phyloP scores from a whole-genome alignment of 2,329 filamentous ascomycete species.

The Parafenestella ontariensis region DNA sequence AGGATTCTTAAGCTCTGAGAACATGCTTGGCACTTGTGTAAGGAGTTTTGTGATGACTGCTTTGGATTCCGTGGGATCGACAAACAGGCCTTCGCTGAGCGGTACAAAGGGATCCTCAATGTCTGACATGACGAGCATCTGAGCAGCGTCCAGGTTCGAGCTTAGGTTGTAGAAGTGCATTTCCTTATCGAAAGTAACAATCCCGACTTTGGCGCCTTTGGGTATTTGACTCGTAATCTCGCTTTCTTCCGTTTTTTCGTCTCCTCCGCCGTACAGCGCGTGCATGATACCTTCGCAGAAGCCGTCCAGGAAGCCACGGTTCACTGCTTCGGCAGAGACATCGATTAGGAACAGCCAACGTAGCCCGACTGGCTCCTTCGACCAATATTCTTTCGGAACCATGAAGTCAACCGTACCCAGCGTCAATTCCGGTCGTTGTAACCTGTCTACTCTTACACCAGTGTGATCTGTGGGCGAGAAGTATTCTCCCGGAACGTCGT shows the following conservation, averaged over 20 bases:
- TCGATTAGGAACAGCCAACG: conserved; percentile 92
- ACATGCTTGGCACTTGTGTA: conserved; percentile 81
- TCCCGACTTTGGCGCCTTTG: conserved; percentile 84
- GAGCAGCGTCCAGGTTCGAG: conserved; percentile 79
- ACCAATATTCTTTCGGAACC: conserved; percentile 99
- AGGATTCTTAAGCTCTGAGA: conserved; percentile 85
- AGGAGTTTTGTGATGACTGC: conserved; percentile 88
- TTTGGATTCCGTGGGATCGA: conserved; percentile 91
- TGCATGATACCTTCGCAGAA: conserved; percentile 88
- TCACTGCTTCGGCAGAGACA: conserved; percentile 88
- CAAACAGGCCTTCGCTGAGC: conserved; percentile 88
- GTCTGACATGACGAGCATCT: conserved; percentile 99
- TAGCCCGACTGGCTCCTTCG: conserved; percentile 86
- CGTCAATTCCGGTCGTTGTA: conserved; percentile 87
- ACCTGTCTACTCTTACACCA: conserved; percentile 84
- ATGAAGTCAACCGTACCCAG: conserved; percentile 94
- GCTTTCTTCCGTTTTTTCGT: conserved; percentile 55
- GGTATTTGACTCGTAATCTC: conserved; percentile 68
- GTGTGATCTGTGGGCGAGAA: conserved; percentile 89
- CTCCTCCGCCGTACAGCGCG: conserved; percentile 77
- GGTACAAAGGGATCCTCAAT: conserved; percentile 96
- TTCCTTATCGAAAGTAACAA: conserved; percentile 95
- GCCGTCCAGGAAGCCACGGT: conserved; percentile 87
- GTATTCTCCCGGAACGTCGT: conserved; percentile 91
- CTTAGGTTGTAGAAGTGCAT: conserved; percentile 98